Percentiles rank a stretch among this genome's conserved stretches.
phyloP scores from a whole-genome alignment of 169 alveolate genomes.

The Pseudocohnilembus persalinus region DNA sequence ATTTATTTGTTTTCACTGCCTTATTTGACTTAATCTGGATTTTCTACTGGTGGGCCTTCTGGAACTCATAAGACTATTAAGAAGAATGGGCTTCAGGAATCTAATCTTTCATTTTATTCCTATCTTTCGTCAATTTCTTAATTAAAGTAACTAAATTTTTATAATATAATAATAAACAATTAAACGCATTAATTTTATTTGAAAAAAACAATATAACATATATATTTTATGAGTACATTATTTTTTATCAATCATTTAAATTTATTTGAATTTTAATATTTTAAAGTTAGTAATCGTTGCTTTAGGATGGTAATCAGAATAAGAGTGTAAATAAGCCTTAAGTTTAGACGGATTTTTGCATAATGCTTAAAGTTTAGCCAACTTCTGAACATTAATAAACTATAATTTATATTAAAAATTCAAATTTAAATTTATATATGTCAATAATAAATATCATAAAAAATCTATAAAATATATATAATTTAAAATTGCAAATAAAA shows the following conservation, averaged over 20 bases:
- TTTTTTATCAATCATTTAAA: background rate
- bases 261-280: background rate
- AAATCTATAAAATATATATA: no score
- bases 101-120: conserved; percentile 37
- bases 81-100: conserved; percentile 48
- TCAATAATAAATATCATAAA: no score
- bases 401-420: no score
- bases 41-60: conserved; percentile 48
- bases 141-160: conserved; percentile 30
- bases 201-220: background rate
- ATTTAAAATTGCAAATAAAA: no score
- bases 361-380: conserved; percentile 14
- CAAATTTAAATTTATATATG: no score
- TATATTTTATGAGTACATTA: background rate
- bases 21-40: conserved; percentile 47
- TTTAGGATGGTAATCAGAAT: conserved; percentile 17
- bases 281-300: conserved; percentile 34
- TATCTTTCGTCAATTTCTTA: conserved; percentile 42
- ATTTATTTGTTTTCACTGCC: conserved; percentile 42
- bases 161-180: background rate
- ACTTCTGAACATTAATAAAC: no score
- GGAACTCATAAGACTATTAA: conserved; percentile 25
- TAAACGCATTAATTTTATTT: background rate
- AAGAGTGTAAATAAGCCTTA: conserved; percentile 47
- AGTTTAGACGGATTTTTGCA: conserved; percentile 20